Evolutionary conservation across 1,139 yeast genomes (phyloP), one percentile per base, ranked within the genome.

Genomic region (Geotrichum bryndzae): DNA sequence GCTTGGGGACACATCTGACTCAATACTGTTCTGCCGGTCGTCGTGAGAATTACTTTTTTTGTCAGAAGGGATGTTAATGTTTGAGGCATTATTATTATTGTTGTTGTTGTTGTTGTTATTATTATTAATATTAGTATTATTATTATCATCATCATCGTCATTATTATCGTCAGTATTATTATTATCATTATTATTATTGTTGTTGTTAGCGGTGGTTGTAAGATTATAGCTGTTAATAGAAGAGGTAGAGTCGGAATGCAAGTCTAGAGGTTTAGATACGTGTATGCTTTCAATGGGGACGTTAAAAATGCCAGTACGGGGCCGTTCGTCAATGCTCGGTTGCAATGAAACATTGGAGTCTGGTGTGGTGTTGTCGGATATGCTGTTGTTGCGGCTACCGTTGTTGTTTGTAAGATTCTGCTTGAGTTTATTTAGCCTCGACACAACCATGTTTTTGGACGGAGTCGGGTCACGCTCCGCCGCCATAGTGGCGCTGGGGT

Each of bases 401-500:
- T 35, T 35, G 41, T 35, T 35, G 11, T 3, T 35, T 3, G 41
- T 35, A 13, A 35, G 41, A 35, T 35, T 35, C 41, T 35, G 41
- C 11, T 35, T 35, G 11, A 35, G 10, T 13, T 35, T 35, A 13
- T 10, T 35, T 6, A 35, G 41, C 41, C 41, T 3, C 41, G 41
- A 35, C 41, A 35, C 41, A 35, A 35, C 10, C 41, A 35, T 35
- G 41, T 35, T 35, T 35, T 35, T 35, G 11, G 41, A 35, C 41
- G 41, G 41, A 13, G 41, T 35, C 41, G 11, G 10, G 41, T 35
- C 41, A 13, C 41, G 41, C 15, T 35, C 41, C 13, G 15, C 41
- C 11, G 11, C 35, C 35, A 31, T 31, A 10, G 10, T 35, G 15
- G 41, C 15, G 11, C 15, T 15, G 45, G 57, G 78, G 68, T 1